A percentile compares a stretch with the other conserved stretches of the same genome.
phyloP scores from a whole-genome alignment of 139 green algal genomes.

The Parachlorella kessleri region DNA sequence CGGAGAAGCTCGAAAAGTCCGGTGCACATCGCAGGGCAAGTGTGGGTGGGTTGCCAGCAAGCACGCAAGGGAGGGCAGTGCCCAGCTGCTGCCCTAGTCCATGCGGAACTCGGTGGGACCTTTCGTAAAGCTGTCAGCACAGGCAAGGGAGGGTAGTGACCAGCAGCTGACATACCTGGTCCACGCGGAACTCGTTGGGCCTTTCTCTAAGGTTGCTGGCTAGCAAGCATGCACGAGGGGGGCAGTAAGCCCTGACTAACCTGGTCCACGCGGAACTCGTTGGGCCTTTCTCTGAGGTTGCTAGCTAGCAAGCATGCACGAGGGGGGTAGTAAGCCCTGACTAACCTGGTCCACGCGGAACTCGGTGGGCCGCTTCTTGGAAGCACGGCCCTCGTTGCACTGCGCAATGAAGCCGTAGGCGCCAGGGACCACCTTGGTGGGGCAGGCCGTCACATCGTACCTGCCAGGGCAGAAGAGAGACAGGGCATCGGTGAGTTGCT shows the following conservation, averaged over 20 bases:
- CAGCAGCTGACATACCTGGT: too few species aligned
- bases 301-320: background rate
- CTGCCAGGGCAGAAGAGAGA: too few species aligned
- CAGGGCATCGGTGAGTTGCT: too few species aligned
- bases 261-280: slow-evolving; percentile 97
- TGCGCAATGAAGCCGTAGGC: slow-evolving; percentile 89
- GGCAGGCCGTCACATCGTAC: slow-evolving; percentile 94
- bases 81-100: too few species aligned
- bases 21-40: background rate
- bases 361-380: slow-evolving; percentile 97
- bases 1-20: too few species aligned
- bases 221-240: too few species aligned
- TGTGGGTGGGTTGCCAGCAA: background rate
- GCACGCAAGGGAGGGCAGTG: background rate
- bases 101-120: too few species aligned
- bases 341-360: slow-evolving; percentile 90
- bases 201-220: too few species aligned
- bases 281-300: slow-evolving; percentile 70
- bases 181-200: too few species aligned
- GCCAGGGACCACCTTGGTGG: slow-evolving; percentile 87
- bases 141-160: too few species aligned
- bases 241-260: too few species aligned
- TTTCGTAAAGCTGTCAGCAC: too few species aligned
- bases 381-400: slow-evolving; percentile 94
- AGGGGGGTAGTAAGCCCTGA: background rate